Evolutionary conservation across 495 filamentous ascomycete genomes (phyloP), one percentile per base, ranked within the genome.

Genomic region (Penicillium samsonianum): DNA sequence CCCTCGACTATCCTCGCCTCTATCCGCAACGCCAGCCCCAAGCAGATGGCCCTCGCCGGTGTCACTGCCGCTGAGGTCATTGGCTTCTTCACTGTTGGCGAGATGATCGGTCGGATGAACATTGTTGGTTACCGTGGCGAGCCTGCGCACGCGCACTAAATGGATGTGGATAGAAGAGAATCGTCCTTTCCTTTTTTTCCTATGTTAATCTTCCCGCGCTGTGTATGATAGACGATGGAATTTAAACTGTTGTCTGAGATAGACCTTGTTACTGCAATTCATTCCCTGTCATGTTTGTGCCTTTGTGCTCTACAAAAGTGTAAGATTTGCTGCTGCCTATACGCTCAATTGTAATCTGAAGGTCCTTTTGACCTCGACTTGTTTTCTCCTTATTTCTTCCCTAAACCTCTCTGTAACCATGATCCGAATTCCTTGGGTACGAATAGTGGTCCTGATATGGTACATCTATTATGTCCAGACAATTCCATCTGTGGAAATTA

Each of bases 21-120:
- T 56, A 68, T 89, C 59, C 83, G 90, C 67, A 90, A 86, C 73
- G 50, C 92, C 65, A 87, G 81, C 73, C 78, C 73, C 47, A 78
- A 84, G 68, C 84, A 96, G 71, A 59, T 91, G 53, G 81, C 80
- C 25, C 69, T 88, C 22, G 85, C 77, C 51, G 90, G 88, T 68
- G 88, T 99, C 51, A 73, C 96, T 57, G 67, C 76, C 38, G 93
- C 92, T 37, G 94, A 99, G 79, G 82, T 90, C 48, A 73, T 99
- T 56, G 94, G 94, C 52, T 98, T 99, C 83, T 99, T 98, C 83
- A 92, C 91, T 17, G 84, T 99, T 22, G 94, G 94, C 56, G 91
- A 97, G 83, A 98, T 99, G 76, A 88, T 98, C 62, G 94, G 94
- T 56, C 81, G 92, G 55, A 80, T 91, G 75, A 96, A 98, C 86